Evolutionary conservation across 768 basidiomycete species (phyloP).

Genomic region (Macrocybe gigantea): DNA sequence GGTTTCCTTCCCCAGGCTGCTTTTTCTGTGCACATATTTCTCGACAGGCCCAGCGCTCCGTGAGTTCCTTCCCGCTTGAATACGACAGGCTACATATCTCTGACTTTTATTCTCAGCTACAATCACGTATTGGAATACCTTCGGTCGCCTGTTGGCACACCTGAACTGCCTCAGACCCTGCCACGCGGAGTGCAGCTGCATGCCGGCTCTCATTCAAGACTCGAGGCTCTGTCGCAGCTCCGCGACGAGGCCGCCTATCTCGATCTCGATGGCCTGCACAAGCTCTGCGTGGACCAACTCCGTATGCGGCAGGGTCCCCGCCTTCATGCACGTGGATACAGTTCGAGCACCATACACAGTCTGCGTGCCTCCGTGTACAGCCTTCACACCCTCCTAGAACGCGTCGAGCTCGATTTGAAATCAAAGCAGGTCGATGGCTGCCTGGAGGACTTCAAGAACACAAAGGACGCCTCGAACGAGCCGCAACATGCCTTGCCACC

Average conservation of each 20-base stretch:
- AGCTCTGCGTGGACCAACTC: constrained; percentile 65
- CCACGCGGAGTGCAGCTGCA: constrained; percentile 55
- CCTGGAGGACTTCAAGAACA: too few species aligned
- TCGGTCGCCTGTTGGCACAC: constrained; percentile 43
- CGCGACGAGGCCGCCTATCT: constrained; percentile 77
- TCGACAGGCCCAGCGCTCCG: constrained; percentile 78
- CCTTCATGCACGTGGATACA: constrained; percentile 36
- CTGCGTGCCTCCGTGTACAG: constrained; percentile 52
- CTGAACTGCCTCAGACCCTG: constrained; percentile 44
- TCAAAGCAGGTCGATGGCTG: too few species aligned
- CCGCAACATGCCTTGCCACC: too few species aligned
- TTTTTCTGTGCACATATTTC: constrained; percentile 59
- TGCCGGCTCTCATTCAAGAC: constrained; percentile 35
- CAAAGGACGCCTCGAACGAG: too few species aligned
- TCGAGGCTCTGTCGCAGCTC: constrained; percentile 68
- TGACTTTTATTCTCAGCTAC: constrained; percentile 41
- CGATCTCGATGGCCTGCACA: constrained; percentile 57
- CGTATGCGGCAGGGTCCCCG: constrained; percentile 40
- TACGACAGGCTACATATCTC: constrained; percentile 3
- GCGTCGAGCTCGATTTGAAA: constrained; percentile 21
- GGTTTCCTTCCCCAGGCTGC: constrained; percentile 44
- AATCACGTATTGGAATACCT: constrained; percentile 67
- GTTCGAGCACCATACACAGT: constrained; percentile 35
- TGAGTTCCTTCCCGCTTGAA: constrained; percentile 32
- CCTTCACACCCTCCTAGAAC: constrained; percentile 56